These are phyloP conservation scores for Fusarium penzigii DNA, from an alignment of 2,329 filamentous ascomycete genomes.

Conservation along the genomic window DNA sequence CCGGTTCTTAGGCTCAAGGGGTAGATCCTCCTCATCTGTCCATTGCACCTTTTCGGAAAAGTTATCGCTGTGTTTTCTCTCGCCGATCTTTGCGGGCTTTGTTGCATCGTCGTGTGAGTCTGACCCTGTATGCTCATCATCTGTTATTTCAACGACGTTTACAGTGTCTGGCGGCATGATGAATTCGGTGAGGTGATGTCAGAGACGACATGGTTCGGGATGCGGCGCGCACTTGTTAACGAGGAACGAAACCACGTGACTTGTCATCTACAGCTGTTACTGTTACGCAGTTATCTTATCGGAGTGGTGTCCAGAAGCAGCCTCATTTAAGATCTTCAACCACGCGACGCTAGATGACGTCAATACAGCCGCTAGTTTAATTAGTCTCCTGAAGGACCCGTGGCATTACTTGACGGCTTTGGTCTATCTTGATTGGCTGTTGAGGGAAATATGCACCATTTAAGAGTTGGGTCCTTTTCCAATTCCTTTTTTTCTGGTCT, in stretches of 20 bases:
- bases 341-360: no score
- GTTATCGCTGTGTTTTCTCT: slow-evolving; percentile 40
- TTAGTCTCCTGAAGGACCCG: no score
- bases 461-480: no score
- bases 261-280: no score
- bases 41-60: slow-evolving; percentile 49
- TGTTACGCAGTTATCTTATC: no score
- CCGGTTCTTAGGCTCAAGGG: slow-evolving; percentile 52
- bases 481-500: no score
- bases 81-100: slow-evolving; percentile 22
- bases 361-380: no score
- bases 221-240: slow-evolving; percentile 6
- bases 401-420: no score
- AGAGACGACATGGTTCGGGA: slow-evolving; percentile 1
- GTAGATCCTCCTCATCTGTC: slow-evolving; percentile 63
- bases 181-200: neutral
- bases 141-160: slow-evolving; percentile 30
- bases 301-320: no score
- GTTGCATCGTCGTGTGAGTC: slow-evolving; percentile 11
- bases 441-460: no score
- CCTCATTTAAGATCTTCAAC: no score
- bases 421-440: no score
- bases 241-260: slow-evolving; percentile 29
- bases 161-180: slow-evolving; percentile 15
- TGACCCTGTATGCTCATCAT: slow-evolving; percentile 25